Base-by-base conservation (phyloP, 306 rosid species). In the Cucurbita moschata region DNA sequence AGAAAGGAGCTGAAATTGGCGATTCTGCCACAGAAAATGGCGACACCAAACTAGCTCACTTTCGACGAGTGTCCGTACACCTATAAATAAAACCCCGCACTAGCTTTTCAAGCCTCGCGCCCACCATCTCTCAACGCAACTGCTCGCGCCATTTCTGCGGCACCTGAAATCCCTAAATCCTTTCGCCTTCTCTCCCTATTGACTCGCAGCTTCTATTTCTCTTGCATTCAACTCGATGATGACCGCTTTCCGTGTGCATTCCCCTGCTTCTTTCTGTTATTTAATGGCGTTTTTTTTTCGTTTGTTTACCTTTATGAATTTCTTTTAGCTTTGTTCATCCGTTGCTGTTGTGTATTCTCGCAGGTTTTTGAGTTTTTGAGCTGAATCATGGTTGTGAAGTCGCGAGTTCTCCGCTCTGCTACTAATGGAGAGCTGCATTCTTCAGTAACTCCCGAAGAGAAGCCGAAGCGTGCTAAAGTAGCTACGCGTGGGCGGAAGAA, bases 341-440 rank as follows among this genome's bases (percentile, higher is more conserved):
- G 5, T 21, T 46, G 9, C 3, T 69, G 9, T 50, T 47, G 43
- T 50, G 44, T 30, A 0, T 67, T 47, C 42, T 37, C 8, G 59
- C 74, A 49, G 74, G 49, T 69, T 69, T 49, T 49, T 69, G 74
- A 49, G 7, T 51, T 69, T 30, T 50, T 47, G 58, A 69, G 74
- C 59, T 21, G 21, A 30, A 69, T 6, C 23, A 69, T 69, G 74
- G 74, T 49, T 15, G 74, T 69, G 16, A 69, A 69, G 58, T 50
- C 58, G 0, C 57, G 58, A 19, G 21, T 16, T 0, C 58, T 26
- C 9, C 74, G 59, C 12, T 69, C 74, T 47, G 44, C 58, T 8
- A 26, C 59, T 15, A 50, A 69, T 49, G 74, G 44, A 15, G 58
- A 69, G 74, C 43, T 47, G 74, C 74, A 69, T 69, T 69, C 74